These are phyloP conservation scores for Pythium pyrilobum DNA, from an alignment of 352 stramenopile genomes.

Conservation along the genomic window DNA sequence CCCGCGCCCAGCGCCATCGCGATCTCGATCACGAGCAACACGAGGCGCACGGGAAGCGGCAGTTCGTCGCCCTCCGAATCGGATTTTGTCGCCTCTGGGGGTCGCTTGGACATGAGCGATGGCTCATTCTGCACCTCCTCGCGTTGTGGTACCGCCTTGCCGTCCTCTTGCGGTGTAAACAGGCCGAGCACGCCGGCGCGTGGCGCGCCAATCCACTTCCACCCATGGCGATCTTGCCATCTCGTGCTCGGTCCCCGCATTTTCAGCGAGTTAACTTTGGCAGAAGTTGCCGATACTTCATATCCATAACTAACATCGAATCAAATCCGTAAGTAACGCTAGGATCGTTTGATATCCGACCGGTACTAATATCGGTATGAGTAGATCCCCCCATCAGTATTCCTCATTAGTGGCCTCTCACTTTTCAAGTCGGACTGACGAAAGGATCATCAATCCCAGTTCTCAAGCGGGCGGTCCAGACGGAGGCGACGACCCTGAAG, in stretches of 20 bases:
- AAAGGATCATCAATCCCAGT: too few species aligned
- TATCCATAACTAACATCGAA: neutral
- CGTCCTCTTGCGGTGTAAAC: neutral
- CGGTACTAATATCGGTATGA: too few species aligned
- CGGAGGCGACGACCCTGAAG: too few species aligned
- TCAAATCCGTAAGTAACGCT: too few species aligned
- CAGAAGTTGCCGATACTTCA: too few species aligned
- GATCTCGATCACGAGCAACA: constrained; percentile 15
- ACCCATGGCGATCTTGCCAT: constrained; percentile 2
- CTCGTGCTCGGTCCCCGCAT: neutral
- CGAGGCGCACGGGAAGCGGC: neutral
- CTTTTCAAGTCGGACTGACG: too few species aligned
- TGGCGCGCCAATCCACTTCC: constrained; percentile 19
- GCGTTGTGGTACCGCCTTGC: neutral
- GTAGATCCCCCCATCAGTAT: too few species aligned
- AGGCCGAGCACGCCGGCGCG: constrained; percentile 14
- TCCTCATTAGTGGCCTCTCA: too few species aligned
- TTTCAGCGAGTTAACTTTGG: too few species aligned
- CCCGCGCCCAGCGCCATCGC: constrained; percentile 8
- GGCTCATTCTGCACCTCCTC: neutral
- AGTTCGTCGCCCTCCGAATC: neutral
- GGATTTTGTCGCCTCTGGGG: neutral
- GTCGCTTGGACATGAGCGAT: neutral
- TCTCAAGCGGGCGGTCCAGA: too few species aligned
- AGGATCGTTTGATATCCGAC: too few species aligned